phyloP scores from a whole-genome alignment of 306 rosid genomes.

The Cucurbita moschata region DNA sequence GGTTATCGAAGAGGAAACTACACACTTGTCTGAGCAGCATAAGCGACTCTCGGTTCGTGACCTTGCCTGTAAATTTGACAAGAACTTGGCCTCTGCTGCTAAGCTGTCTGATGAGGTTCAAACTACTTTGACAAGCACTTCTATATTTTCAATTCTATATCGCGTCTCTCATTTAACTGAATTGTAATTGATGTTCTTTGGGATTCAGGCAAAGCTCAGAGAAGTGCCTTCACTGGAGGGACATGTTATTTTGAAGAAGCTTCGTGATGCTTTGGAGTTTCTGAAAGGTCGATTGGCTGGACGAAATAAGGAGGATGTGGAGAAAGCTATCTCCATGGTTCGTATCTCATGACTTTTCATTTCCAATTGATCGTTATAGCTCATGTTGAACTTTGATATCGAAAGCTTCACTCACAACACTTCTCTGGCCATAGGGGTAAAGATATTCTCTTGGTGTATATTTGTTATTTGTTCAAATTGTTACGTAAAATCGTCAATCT shows the following conservation, averaged over 20 bases:
- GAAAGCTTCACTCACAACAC: background rate
- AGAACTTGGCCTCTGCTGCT: constrained; percentile 85
- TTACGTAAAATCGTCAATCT: background rate
- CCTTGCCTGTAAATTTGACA: constrained; percentile 92
- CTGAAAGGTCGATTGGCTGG: constrained; percentile 66
- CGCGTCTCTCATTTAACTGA: background rate
- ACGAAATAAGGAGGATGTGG: constrained; percentile 83
- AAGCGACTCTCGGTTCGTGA: constrained; percentile 96
- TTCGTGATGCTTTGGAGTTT: constrained; percentile 82
- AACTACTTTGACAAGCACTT: background rate
- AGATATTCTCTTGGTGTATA: background rate
- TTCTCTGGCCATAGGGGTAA: background rate
- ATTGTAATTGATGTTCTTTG: constrained; percentile 8
- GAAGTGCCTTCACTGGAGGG: constrained; percentile 94
- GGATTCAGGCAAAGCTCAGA: constrained; percentile 70
- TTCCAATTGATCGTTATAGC: background rate
- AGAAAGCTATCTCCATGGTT: constrained; percentile 95
- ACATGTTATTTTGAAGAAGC: constrained; percentile 89
- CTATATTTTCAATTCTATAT: too few relatives aligned
- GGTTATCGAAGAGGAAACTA: constrained; percentile 63
- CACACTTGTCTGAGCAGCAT: constrained; percentile 68
- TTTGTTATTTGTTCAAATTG: background rate
- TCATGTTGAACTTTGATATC: constrained; percentile 9
- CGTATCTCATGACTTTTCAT: constrained; percentile 8
- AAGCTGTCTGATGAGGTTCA: constrained; percentile 81